Conservation (phyloP, 2,329 filamentous ascomycete genomes). For the Immersiporthe knoxdaviesiana region DNA sequence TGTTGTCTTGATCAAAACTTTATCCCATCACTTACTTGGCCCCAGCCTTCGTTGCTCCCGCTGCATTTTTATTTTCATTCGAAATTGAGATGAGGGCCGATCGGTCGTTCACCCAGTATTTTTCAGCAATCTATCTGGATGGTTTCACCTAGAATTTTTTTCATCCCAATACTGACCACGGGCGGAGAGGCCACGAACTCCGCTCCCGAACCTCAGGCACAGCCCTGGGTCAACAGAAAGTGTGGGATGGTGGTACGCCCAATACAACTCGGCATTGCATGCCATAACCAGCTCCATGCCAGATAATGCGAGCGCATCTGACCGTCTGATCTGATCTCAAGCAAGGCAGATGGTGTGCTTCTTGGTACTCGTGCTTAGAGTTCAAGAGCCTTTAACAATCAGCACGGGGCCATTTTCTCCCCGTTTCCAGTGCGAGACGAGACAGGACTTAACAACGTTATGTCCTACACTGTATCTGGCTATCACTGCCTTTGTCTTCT, state of each 20-base stretch:
- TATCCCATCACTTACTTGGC: background rate
- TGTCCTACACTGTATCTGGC: background rate
- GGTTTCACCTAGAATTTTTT: constrained; percentile 7
- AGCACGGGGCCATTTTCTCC: background rate
- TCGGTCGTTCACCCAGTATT: background rate
- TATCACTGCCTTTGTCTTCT: background rate
- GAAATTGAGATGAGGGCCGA: background rate
- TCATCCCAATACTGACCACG: constrained; percentile 5
- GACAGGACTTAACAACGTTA: background rate
- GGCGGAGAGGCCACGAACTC: background rate
- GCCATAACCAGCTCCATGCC: background rate
- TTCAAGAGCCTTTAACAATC: background rate
- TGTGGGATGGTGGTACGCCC: background rate
- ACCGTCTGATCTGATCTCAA: background rate
- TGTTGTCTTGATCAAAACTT: background rate
- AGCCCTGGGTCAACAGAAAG: background rate
- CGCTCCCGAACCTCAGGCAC: background rate
- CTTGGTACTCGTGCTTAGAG: background rate
- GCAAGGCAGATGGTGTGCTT: background rate
- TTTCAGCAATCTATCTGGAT: background rate
- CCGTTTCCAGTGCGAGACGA: background rate
- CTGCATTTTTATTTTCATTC: background rate
- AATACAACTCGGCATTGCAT: background rate
- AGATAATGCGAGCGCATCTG: background rate
- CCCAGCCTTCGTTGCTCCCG: background rate